Evolutionary conservation across 2,329 filamentous ascomycete genomes (phyloP).

Genomic region (Venturia carpophila): DNA sequence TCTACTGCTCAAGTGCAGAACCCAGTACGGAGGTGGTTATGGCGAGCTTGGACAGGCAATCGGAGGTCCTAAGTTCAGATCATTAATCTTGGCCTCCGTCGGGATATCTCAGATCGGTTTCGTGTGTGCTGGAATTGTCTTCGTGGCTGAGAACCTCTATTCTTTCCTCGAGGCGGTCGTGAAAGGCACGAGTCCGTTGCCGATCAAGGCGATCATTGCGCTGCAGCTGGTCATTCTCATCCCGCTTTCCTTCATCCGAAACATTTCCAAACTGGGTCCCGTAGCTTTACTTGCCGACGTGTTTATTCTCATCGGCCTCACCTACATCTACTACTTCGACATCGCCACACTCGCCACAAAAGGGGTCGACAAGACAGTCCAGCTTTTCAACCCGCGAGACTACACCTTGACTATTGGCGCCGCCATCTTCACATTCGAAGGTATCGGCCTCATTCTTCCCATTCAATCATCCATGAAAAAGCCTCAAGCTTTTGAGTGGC

Average conservation of each 20-base stretch:
- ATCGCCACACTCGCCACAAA: conserved; percentile 47
- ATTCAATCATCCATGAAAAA: conserved; percentile 69
- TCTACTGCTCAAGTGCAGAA: conserved; percentile 59
- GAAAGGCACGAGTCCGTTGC: conserved; percentile 36
- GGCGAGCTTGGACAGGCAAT: conserved; percentile 64
- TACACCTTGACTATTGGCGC: conserved; percentile 66
- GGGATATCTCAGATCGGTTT: conserved; percentile 70
- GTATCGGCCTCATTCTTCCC: conserved; percentile 67
- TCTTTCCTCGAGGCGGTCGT: conserved; percentile 60
- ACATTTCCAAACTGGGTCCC: conserved; percentile 66
- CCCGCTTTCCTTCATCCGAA: conserved; percentile 61
- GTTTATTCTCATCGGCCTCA: conserved; percentile 62
- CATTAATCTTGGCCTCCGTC: conserved; percentile 61
- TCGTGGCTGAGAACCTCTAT: conserved; percentile 65
- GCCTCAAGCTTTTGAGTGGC: conserved; percentile 57
- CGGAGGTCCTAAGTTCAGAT: conserved; percentile 54
- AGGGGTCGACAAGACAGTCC: conserved; percentile 54
- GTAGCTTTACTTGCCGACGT: conserved; percentile 62
- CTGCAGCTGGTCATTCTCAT: conserved; percentile 58
- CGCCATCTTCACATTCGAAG: conserved; percentile 71
- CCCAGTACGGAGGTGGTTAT: conserved; percentile 59
- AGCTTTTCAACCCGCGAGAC: conserved; percentile 59
- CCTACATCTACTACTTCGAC: conserved; percentile 68
- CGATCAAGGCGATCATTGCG: conserved; percentile 56
- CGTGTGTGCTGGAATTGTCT: conserved; percentile 69